Conservation (phyloP, 208 protist genomes). For the Novymonas esmeraldas region DNA sequence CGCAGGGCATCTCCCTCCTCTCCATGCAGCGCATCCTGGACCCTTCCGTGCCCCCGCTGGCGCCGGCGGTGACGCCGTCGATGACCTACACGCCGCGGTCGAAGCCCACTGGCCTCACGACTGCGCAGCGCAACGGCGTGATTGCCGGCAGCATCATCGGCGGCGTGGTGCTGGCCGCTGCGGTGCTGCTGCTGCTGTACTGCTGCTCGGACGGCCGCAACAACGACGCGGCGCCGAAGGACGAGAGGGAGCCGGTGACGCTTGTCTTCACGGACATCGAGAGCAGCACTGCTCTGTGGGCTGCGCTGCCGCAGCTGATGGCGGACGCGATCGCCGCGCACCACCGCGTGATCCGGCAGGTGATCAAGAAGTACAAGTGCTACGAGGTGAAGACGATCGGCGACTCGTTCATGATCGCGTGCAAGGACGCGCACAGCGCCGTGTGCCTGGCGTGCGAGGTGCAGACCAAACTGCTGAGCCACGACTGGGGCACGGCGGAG, state of each 20-base stretch:
- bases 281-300: constrained; percentile 83
- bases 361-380: constrained; percentile 63
- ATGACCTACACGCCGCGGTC: constrained; percentile 34
- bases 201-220: constrained; percentile 31
- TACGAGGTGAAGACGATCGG: constrained; percentile 90
- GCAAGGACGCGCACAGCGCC: constrained; percentile 44
- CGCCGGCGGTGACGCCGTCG: constrained; percentile 25
- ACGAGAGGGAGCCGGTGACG: constrained; percentile 43
- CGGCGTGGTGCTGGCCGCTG: background rate
- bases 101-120: constrained; percentile 7
- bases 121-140: constrained; percentile 30
- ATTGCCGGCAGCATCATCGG: constrained; percentile 23
- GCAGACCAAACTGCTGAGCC: constrained; percentile 50
- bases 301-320: constrained; percentile 61
- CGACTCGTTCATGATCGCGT: constrained; percentile 88
- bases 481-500: constrained; percentile 52
- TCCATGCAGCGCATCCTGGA: constrained; percentile 33
- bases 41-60: constrained; percentile 12
- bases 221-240: constrained; percentile 58
- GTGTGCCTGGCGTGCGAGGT: constrained; percentile 53
- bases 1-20: constrained; percentile 33
- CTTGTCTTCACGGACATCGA: constrained; percentile 84
- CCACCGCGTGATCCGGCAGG: constrained; percentile 65
- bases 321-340: constrained; percentile 63
- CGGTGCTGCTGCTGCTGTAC: constrained; percentile 8